Evolutionary conservation across 768 basidiomycete genomes (phyloP).

Genomic region (Russula sp.): DNA sequence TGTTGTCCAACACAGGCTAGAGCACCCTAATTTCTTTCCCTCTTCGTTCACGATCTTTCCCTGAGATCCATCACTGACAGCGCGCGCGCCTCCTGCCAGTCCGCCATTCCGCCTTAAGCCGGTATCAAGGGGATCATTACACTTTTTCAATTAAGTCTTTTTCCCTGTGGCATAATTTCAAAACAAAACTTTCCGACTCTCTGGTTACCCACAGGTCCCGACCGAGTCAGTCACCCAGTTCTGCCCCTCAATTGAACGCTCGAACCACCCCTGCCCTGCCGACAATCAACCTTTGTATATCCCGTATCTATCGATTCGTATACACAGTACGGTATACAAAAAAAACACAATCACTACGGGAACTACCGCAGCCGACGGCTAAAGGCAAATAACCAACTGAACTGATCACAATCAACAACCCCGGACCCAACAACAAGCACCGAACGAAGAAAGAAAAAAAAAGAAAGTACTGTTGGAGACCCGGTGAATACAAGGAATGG

Average conservation of each 20-base stretch:
- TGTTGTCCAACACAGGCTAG: background rate
- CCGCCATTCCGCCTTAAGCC: background rate
- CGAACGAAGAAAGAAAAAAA: background rate
- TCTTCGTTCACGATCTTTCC: background rate
- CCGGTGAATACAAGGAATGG: slow-evolving; percentile 43
- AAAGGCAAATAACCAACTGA: background rate
- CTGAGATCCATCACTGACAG: background rate
- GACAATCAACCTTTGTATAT: background rate
- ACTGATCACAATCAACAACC: background rate
- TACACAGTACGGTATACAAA: too few species aligned
- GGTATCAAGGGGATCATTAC: slow-evolving; percentile 2
- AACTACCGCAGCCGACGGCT: background rate
- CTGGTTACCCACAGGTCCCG: background rate
- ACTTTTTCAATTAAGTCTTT: background rate
- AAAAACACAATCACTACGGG: too few species aligned
- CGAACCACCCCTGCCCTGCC: background rate
- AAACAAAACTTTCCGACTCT: slow-evolving; percentile 12
- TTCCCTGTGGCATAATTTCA: slow-evolving; percentile 5
- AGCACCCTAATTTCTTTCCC: background rate
- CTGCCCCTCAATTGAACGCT: background rate
- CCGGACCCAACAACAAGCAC: background rate
- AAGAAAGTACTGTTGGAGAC: background rate
- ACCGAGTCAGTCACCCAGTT: too few species aligned
- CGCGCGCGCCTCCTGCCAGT: background rate
- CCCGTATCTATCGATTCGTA: background rate